A percentile compares a stretch with the other conserved stretches of the same genome.
These are phyloP conservation scores for Helicocarpus griseus DNA, from an alignment of 2,329 filamentous ascomycete genomes.

Conservation along the genomic window DNA sequence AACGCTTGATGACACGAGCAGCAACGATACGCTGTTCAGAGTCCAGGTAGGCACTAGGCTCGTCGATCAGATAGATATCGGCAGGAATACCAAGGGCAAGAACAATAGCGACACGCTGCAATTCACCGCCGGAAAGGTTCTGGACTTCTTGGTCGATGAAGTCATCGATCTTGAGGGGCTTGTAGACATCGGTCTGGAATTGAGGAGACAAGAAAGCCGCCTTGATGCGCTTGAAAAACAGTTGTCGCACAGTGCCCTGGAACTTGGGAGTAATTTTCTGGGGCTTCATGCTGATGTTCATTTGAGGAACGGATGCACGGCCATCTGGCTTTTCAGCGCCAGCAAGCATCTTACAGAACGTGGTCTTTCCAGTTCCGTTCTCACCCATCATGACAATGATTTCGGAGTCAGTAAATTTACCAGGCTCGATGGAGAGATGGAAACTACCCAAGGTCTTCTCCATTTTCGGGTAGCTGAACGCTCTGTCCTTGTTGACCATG, in stretches of 20 bases:
- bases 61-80: slow-evolving; percentile 97
- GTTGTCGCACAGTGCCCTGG: slow-evolving; percentile 86
- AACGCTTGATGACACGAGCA: slow-evolving; percentile 95
- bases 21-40: slow-evolving; percentile 98
- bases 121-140: slow-evolving; percentile 96
- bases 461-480: slow-evolving; percentile 82
- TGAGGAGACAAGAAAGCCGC: slow-evolving; percentile 90
- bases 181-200: slow-evolving; percentile 99
- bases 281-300: slow-evolving; percentile 99
- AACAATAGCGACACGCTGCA: slow-evolving; percentile 98
- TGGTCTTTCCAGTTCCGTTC: slow-evolving; percentile 98
- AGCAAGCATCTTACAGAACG: slow-evolving; percentile 92
- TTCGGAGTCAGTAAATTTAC: slow-evolving; percentile 92
- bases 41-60: slow-evolving; percentile 94
- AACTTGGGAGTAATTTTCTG: slow-evolving; percentile 99
- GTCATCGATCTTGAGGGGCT: slow-evolving; percentile 96
- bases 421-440: slow-evolving; percentile 68
- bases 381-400: slow-evolving; percentile 99
- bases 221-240: slow-evolving; percentile 99
- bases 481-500: slow-evolving; percentile 70
- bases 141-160: slow-evolving; percentile 99
- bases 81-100: slow-evolving; percentile 90
- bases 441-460: slow-evolving; percentile 87
- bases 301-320: slow-evolving; percentile 66
- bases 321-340: slow-evolving; percentile 87